Percentiles rank a stretch among this genome's conserved stretches.
Evolutionary conservation across 1,284 basidiomycete species (phyloP).

Genomic region (Trametes polyzona): DNA sequence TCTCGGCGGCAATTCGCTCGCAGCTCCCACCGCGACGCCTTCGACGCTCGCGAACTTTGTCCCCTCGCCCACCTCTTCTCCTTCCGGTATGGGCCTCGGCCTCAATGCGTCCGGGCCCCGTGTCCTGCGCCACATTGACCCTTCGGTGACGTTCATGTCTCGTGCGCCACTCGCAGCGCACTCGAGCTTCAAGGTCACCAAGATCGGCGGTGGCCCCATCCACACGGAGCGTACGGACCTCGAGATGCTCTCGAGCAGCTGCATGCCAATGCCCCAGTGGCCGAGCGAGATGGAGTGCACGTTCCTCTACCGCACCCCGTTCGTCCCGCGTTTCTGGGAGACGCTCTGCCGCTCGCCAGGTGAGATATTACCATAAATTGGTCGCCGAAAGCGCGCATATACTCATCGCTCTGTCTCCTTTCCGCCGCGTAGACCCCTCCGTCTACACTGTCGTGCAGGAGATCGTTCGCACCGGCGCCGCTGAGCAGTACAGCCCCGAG

Average conservation of each 20-base stretch:
- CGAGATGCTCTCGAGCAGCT: constrained; percentile 33
- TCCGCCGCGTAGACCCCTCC: constrained; percentile 52
- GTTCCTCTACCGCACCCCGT: constrained; percentile 58
- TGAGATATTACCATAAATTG: constrained; percentile 37
- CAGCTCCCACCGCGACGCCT: constrained; percentile 16
- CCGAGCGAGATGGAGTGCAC: constrained; percentile 37
- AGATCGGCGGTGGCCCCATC: constrained; percentile 40
- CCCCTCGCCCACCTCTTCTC: constrained; percentile 21
- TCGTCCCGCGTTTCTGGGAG: constrained; percentile 67
- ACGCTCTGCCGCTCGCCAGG: constrained; percentile 55
- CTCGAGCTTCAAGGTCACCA: constrained; percentile 59
- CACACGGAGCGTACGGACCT: constrained; percentile 56
- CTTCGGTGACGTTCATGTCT: constrained; percentile 64
- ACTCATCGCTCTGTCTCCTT: background rate
- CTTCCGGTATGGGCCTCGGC: constrained; percentile 24
- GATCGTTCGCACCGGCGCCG: constrained; percentile 40
- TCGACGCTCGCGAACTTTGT: constrained; percentile 23
- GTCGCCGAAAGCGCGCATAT: constrained; percentile 3
- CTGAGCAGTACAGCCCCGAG: constrained; percentile 15
- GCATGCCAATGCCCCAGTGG: constrained; percentile 37
- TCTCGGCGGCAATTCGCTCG: constrained; percentile 16
- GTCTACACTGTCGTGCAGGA: constrained; percentile 59
- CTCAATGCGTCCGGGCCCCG: constrained; percentile 42
- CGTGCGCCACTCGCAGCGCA: constrained; percentile 50
- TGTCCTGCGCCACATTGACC: constrained; percentile 62